phyloP scores from a whole-genome alignment of 2,329 filamentous ascomycete species.

The Trichoderma oligosporum region DNA sequence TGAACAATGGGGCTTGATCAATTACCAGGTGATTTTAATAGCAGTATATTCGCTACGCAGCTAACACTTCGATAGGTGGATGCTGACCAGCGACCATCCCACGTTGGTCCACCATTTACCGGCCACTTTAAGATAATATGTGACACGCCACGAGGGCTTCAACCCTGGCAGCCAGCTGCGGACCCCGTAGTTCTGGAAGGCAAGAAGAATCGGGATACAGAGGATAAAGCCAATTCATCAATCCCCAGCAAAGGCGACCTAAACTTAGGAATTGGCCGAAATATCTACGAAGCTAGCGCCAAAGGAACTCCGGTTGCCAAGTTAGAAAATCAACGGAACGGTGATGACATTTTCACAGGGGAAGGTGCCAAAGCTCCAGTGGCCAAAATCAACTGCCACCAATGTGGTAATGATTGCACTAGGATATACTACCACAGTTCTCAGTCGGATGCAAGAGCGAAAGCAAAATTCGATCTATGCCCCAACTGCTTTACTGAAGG shows the following conservation, averaged over 20 bases:
- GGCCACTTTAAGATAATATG: slow-evolving; percentile 96
- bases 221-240: slow-evolving; percentile 64
- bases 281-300: slow-evolving; percentile 89
- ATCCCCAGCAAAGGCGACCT: slow-evolving; percentile 71
- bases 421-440: slow-evolving; percentile 58
- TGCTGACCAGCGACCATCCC: slow-evolving; percentile 88
- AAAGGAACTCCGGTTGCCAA: slow-evolving; percentile 71
- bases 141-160: slow-evolving; percentile 89
- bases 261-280: slow-evolving; percentile 89
- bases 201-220: slow-evolving; percentile 63
- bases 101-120: slow-evolving; percentile 93
- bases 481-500: slow-evolving; percentile 85
- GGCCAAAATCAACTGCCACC: slow-evolving; percentile 76
- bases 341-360: slow-evolving; percentile 61
- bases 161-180: slow-evolving; percentile 89
- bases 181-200: slow-evolving; percentile 64
- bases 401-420: slow-evolving; percentile 86
- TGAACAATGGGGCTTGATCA: slow-evolving; percentile 98
- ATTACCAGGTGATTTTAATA: slow-evolving; percentile 75
- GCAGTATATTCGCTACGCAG: not conserved
- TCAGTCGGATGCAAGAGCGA: slow-evolving; percentile 55
- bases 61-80: slow-evolving; percentile 67
- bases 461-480: slow-evolving; percentile 82
- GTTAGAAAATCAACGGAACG: slow-evolving; percentile 68
- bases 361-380: slow-evolving; percentile 65